phyloP scores from a whole-genome alignment of 2,329 filamentous ascomycete species.

The Monosporascus cannonballus region DNA sequence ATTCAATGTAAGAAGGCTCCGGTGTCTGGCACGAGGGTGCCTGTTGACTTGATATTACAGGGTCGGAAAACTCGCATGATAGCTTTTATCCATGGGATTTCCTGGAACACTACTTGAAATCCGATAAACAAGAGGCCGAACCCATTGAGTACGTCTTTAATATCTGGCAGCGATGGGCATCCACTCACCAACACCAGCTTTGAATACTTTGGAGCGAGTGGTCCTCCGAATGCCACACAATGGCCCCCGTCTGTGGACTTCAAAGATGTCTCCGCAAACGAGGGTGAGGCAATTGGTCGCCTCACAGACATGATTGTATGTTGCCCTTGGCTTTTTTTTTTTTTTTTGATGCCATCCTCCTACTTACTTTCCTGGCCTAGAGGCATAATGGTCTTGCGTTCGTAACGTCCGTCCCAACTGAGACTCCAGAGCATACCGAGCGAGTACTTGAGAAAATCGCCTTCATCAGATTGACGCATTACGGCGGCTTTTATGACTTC shows the following conservation, averaged over 20 bases:
- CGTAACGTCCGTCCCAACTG: conserved; percentile 59
- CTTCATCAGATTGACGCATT: conserved; percentile 86
- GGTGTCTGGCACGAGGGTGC: conserved; percentile 1
- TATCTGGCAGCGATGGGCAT: background rate
- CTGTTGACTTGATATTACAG: conserved; percentile 31
- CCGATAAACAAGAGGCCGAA: conserved; percentile 27
- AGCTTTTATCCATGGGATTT: conserved; percentile 64
- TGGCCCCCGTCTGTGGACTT: conserved; percentile 55
- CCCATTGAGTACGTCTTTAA: conserved; percentile 22
- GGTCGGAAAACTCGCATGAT: conserved; percentile 60
- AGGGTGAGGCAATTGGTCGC: conserved; percentile 48
- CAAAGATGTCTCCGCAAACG: conserved; percentile 50
- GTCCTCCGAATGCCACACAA: conserved; percentile 25
- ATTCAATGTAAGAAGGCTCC: conserved; percentile 39
- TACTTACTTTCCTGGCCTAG: conserved; percentile 33
- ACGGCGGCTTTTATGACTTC: conserved; percentile 77
- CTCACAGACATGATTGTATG: conserved; percentile 58
- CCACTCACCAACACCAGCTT: conserved; percentile 7
- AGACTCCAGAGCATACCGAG: conserved; percentile 65
- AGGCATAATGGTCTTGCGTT: conserved; percentile 70
- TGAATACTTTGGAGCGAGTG: conserved; percentile 22
- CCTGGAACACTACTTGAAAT: conserved; percentile 41
- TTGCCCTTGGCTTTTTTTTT: background rate
- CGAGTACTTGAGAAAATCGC: conserved; percentile 73
- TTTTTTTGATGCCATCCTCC: background rate